Conservation (phyloP, 768 basidiomycete species). For the Rhodotorula kratochvilovae region DNA sequence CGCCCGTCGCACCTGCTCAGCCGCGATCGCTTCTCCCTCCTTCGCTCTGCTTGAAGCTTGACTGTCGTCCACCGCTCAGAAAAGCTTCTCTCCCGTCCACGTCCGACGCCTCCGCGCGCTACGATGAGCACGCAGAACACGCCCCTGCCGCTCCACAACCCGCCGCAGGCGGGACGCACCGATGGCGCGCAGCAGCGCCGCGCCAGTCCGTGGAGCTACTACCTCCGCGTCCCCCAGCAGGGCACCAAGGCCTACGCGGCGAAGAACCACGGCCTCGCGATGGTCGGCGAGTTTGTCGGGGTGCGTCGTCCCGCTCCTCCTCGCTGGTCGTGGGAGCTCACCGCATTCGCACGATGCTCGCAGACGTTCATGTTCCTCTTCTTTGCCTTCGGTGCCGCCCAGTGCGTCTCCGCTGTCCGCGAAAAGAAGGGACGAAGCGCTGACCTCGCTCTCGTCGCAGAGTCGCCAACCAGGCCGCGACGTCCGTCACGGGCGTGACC, state of each 20-base stretch:
- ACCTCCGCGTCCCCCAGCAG: background rate
- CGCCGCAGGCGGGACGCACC: too few relatives aligned
- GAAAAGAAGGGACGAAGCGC: background rate
- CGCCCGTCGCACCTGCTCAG: too few relatives aligned
- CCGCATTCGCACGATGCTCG: too few relatives aligned
- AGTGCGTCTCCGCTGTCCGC: background rate
- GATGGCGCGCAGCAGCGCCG: background rate
- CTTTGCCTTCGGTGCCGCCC: slow-evolving; percentile 7
- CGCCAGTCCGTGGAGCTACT: background rate
- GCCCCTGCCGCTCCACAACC: too few relatives aligned
- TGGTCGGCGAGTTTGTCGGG: slow-evolving; percentile 27
- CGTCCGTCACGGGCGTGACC: slow-evolving; percentile 14
- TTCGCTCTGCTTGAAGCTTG: too few relatives aligned
- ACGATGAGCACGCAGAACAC: too few relatives aligned
- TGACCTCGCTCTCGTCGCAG: background rate
- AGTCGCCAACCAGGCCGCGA: slow-evolving; percentile 12
- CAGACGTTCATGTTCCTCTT: slow-evolving; percentile 22
- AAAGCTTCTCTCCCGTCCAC: too few relatives aligned
- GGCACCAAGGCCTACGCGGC: background rate
- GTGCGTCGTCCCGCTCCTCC: background rate
- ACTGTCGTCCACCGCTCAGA: too few relatives aligned
- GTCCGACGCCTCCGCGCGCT: too few relatives aligned
- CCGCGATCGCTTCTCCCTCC: too few relatives aligned
- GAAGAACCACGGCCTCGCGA: slow-evolving; percentile 23
- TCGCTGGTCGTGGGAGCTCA: too few relatives aligned